Percentiles rank a stretch among this genome's conserved stretches.
Evolutionary conservation across 257 asterid genomes (phyloP).

Genomic region (Thymus quinquecostatus): DNA sequence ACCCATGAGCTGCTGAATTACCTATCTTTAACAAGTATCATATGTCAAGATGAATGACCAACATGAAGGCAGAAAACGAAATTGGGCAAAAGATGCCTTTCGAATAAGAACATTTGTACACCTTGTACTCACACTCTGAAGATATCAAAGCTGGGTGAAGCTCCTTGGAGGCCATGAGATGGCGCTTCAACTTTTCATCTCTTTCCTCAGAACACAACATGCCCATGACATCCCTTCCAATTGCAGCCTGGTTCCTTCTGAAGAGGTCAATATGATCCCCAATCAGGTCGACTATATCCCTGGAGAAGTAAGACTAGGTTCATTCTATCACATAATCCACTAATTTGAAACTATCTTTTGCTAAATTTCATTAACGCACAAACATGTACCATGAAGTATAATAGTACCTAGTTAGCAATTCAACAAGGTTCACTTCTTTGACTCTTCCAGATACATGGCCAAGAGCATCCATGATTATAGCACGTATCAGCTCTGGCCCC

Average conservation of each 20-base stretch:
- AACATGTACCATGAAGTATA: conserved; percentile 13
- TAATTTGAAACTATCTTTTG: conserved; percentile 13
- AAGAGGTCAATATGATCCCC: conserved; percentile 87
- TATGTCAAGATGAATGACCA: conserved; percentile 31
- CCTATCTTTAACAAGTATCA: conserved; percentile 57
- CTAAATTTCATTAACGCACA: conserved; percentile 22
- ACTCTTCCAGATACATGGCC: conserved; percentile 77
- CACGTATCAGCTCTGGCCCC: conserved; percentile 76
- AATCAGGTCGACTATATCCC: conserved; percentile 80
- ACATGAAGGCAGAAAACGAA: conserved; percentile 18
- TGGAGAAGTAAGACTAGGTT: conserved; percentile 34
- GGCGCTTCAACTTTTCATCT: conserved; percentile 84
- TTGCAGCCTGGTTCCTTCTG: conserved; percentile 69
- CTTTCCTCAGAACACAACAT: conserved; percentile 88
- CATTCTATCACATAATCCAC: conserved; percentile 27
- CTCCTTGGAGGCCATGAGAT: conserved; percentile 74
- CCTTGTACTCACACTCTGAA: conserved; percentile 97
- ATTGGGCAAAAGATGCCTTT: conserved; percentile 32
- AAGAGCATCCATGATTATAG: conserved; percentile 75
- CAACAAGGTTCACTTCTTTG: conserved; percentile 83
- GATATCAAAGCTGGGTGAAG: conserved; percentile 95
- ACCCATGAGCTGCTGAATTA: conserved; percentile 81
- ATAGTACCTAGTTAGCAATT: conserved; percentile 84
- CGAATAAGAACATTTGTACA: conserved; percentile 57
- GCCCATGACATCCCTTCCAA: conserved; percentile 88